Evolutionary conservation across 2,329 filamentous ascomycete species (phyloP).

Genomic region (Alternaria solani): DNA sequence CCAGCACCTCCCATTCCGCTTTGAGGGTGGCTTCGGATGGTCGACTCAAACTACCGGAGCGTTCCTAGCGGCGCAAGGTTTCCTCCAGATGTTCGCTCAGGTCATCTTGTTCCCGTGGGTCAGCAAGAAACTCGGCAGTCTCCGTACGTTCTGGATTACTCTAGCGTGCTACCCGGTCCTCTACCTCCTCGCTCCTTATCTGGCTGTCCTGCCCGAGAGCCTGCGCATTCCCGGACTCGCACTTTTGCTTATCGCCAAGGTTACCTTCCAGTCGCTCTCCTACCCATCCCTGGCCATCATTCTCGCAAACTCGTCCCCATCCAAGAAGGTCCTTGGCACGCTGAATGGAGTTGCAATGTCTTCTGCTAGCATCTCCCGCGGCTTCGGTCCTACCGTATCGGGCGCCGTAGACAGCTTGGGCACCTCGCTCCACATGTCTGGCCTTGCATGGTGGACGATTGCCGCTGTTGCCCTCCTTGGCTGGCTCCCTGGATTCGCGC

Average conservation of each 20-base stretch:
- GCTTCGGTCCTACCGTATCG: slow-evolving; percentile 87
- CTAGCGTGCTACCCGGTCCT: slow-evolving; percentile 85
- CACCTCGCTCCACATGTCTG: slow-evolving; percentile 80
- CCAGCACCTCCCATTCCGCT: slow-evolving; percentile 79
- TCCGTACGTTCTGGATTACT: slow-evolving; percentile 82
- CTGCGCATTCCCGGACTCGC: slow-evolving; percentile 80
- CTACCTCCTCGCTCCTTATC: slow-evolving; percentile 87
- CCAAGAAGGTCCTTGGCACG: slow-evolving; percentile 82
- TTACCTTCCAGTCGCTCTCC: slow-evolving; percentile 87
- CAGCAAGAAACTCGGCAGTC: slow-evolving; percentile 76
- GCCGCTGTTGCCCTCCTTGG: slow-evolving; percentile 78
- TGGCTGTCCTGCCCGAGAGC: slow-evolving; percentile 78
- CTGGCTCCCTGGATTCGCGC: slow-evolving; percentile 58
- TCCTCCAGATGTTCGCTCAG: slow-evolving; percentile 88
- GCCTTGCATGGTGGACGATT: slow-evolving; percentile 92
- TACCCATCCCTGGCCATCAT: slow-evolving; percentile 92
- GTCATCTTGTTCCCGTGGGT: slow-evolving; percentile 83
- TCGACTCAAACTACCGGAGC: slow-evolving; percentile 84
- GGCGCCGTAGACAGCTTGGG: slow-evolving; percentile 85
- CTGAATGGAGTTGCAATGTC: slow-evolving; percentile 94
- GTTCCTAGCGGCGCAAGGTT: slow-evolving; percentile 86
- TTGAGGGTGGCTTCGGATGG: slow-evolving; percentile 85
- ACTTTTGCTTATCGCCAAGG: slow-evolving; percentile 84
- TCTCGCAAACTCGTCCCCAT: slow-evolving; percentile 86
- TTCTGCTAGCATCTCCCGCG: slow-evolving; percentile 85